Evolutionary conservation across 257 asterid species (phyloP).

Genomic region (Penstemon barbatus): DNA sequence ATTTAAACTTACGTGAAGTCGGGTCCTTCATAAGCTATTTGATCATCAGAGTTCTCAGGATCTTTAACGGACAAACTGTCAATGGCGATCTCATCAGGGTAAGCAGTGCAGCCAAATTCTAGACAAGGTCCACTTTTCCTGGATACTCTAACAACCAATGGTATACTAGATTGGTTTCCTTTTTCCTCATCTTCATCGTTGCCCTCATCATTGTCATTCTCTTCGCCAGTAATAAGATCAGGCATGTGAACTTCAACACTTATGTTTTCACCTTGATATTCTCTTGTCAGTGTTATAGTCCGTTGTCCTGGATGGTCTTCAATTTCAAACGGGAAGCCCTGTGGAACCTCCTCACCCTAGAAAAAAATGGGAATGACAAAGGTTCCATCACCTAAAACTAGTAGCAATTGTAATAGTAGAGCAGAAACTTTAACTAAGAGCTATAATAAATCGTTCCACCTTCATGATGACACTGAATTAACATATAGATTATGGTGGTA

Average conservation of each 20-base stretch:
- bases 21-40: conserved; percentile 88
- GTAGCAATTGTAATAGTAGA: not conserved
- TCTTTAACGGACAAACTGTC: conserved; percentile 65
- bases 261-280: conserved; percentile 65
- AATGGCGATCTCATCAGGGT: conserved; percentile 64
- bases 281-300: conserved; percentile 61
- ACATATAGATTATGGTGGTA: not conserved
- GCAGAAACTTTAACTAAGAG: not conserved
- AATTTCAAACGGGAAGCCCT: conserved; percentile 66
- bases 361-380: not conserved
- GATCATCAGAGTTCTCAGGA: conserved; percentile 54
- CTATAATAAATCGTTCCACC: not conserved
- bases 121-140: conserved; percentile 55
- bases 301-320: conserved; percentile 70
- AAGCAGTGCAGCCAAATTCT: conserved; percentile 77
- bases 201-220: conserved; percentile 30
- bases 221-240: conserved; percentile 50
- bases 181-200: conserved; percentile 39
- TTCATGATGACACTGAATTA: not conserved
- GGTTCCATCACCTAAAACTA: not conserved
- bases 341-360: conserved; percentile 57
- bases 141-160: conserved; percentile 69
- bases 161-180: conserved; percentile 43
- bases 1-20: conserved; percentile 59
- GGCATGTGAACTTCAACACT: conserved; percentile 81